Conservation (phyloP, 2,329 filamentous ascomycete species). For the Trichoderma harzianum region DNA sequence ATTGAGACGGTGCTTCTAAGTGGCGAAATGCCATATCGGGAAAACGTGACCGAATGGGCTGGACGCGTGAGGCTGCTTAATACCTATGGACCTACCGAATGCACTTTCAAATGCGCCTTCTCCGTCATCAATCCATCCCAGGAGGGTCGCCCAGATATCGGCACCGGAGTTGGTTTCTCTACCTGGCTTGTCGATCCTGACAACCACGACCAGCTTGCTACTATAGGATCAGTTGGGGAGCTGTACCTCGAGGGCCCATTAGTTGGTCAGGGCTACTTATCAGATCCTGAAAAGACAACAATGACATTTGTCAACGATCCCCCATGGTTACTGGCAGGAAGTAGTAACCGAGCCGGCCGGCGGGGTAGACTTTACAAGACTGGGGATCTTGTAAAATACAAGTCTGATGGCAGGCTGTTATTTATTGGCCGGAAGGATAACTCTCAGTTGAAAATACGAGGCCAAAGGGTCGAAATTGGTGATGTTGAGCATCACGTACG, state of each 20-base stretch:
- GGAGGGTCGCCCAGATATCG: neutral
- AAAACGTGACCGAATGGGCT: conserved; percentile 5
- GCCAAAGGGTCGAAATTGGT: conserved; percentile 40
- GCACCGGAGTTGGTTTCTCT: conserved; percentile 6
- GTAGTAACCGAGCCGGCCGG: conserved; percentile 17
- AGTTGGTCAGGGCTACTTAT: conserved; percentile 21
- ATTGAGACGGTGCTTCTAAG: neutral
- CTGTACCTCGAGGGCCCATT: conserved; percentile 20
- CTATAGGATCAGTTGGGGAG: conserved; percentile 19
- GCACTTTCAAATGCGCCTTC: neutral
- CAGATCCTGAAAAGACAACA: conserved; percentile 19
- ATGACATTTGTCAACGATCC: conserved; percentile 26
- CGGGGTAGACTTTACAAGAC: conserved; percentile 31
- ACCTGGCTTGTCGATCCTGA: conserved; percentile 19
- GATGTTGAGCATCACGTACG: conserved; percentile 20
- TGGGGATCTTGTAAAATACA: conserved; percentile 34
- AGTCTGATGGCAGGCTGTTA: conserved; percentile 33
- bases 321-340: conserved; percentile 32
- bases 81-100: conserved; percentile 14
- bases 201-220: conserved; percentile 4
- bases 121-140: neutral
- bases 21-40: conserved; percentile 5
- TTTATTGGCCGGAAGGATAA: conserved; percentile 49
- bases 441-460: conserved; percentile 51
- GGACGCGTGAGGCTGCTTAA: conserved; percentile 6